Evolutionary conservation across 495 filamentous ascomycete species (phyloP).

Genomic region (Podospora comata): DNA sequence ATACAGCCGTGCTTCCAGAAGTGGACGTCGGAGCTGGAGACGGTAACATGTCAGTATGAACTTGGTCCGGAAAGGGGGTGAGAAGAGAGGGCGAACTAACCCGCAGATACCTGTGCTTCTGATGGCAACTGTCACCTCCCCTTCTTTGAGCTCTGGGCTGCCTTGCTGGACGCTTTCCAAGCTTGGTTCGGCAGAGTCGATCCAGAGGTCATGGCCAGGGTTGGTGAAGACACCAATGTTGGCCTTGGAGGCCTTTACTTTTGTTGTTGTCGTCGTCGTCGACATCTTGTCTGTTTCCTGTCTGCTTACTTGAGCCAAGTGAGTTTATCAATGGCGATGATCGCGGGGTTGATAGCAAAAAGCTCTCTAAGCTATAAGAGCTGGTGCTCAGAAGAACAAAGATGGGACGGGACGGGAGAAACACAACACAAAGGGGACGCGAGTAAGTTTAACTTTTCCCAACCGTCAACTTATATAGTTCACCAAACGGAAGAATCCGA

Average conservation of each 20-base stretch:
- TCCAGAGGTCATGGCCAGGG: conserved; percentile 86
- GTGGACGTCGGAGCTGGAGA: conserved; percentile 77
- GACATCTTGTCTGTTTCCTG: neutral
- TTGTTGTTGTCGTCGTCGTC: neutral
- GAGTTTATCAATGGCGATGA: neutral
- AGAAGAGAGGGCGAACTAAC: conserved; percentile 42
- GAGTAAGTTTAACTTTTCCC: neutral
- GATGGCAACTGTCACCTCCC: conserved; percentile 79
- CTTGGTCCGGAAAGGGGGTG: conserved; percentile 23
- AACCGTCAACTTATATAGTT: neutral
- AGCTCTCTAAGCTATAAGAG: neutral
- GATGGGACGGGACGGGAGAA: neutral
- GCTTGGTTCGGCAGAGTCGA: conserved; percentile 70
- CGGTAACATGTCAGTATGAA: neutral
- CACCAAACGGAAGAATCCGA: neutral
- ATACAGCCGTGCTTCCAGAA: conserved; percentile 95
- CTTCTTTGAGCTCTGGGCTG: conserved; percentile 60
- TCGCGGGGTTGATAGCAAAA: neutral
- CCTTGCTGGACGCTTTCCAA: conserved; percentile 71
- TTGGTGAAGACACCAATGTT: conserved; percentile 97
- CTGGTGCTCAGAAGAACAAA: neutral
- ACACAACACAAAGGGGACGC: neutral
- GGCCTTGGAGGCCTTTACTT: conserved; percentile 53
- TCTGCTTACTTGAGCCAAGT: neutral
- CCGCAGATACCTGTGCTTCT: conserved; percentile 94